phyloP scores from a whole-genome alignment of 73 alveolate species.

The Uronychia binucleata region DNA sequence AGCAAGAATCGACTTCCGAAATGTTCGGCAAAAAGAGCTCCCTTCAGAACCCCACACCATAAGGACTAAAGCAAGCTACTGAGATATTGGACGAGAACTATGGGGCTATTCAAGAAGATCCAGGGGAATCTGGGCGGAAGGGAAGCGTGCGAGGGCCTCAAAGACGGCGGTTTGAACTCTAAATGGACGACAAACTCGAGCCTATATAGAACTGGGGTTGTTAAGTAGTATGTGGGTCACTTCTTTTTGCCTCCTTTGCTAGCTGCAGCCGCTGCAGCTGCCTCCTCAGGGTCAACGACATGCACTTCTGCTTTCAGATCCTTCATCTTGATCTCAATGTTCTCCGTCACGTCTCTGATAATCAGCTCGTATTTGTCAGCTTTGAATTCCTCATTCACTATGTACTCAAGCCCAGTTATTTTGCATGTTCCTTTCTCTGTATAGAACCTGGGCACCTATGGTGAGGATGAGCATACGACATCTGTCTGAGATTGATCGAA shows the following conservation, averaged over 20 bases:
- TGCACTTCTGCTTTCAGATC: conserved; percentile 35
- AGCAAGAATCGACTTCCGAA: background rate
- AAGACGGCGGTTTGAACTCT: background rate
- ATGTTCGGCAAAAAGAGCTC: background rate
- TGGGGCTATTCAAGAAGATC: background rate
- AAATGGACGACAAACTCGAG: too few species aligned
- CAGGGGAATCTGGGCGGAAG: background rate
- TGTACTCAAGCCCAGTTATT: background rate
- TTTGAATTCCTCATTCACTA: conserved; percentile 16
- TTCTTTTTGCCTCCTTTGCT: conserved; percentile 43
- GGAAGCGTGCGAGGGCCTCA: background rate
- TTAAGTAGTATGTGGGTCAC: background rate
- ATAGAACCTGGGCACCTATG: background rate
- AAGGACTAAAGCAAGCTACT: background rate
- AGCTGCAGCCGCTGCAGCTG: conserved; percentile 26
- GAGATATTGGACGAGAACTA: background rate
- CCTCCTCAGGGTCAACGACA: conserved; percentile 53
- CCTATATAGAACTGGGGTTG: too few species aligned
- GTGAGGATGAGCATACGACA: background rate
- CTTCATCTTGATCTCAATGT: conserved; percentile 11
- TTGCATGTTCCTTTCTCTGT: conserved; percentile 7
- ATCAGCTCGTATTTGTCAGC: conserved; percentile 50
- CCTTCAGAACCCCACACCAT: background rate
- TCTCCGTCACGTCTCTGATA: conserved; percentile 51
- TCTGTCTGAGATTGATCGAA: conserved; percentile 6